Evolutionary conservation across 805 yeast genomes (phyloP), one percentile per base, ranked within the genome.

Genomic region (Candida silvatica): DNA sequence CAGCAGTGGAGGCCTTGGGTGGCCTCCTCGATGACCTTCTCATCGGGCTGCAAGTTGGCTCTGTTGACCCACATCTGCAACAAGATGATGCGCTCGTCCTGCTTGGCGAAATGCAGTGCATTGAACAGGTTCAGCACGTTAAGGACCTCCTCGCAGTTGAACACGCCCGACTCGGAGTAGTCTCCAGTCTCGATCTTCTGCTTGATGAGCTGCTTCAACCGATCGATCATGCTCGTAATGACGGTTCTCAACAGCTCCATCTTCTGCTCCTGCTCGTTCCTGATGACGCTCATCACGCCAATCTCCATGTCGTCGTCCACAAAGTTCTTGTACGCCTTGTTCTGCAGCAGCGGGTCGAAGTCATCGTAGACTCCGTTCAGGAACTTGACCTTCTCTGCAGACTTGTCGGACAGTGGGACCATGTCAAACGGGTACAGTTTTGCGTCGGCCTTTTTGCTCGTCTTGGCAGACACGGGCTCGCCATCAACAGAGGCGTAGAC

Each of bases 41-140:
- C 62, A 38, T 68, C 74, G 1, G 88, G 88, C 44, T 73, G 71
- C 4, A 79, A 76, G 49, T 80, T 84, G 20, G 79, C 76, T 37
- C 74, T 65, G 48, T 82, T 82, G 18, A 79, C 62, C 92, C 92
- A 82, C 32, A 64, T 67, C 12, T 67, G 54, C 24, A 77, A 54
- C 27, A 64, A 49, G 32, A 62, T 61, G 20, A 77, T 67, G 42
- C 62, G 61, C 33, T 52, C 59, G 37, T 64, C 59, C 9, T 56
- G 49, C 14, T 64, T 61, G 2, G 63, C 47, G 43, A 74, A 77
- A 45, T 65, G 61, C 25, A 72, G 52, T 0, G 83, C 72, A 33
- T 67, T 67, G 19, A 81, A 49, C 44, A 86, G 71, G 39, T 74
- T 77, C 31, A 81, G 48, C 6, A 81, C 69, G 38, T 67, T 64